Base-by-base conservation (phyloP, 2,329 filamentous ascomycete species). In the Aspergillus hiratsukae region DNA sequence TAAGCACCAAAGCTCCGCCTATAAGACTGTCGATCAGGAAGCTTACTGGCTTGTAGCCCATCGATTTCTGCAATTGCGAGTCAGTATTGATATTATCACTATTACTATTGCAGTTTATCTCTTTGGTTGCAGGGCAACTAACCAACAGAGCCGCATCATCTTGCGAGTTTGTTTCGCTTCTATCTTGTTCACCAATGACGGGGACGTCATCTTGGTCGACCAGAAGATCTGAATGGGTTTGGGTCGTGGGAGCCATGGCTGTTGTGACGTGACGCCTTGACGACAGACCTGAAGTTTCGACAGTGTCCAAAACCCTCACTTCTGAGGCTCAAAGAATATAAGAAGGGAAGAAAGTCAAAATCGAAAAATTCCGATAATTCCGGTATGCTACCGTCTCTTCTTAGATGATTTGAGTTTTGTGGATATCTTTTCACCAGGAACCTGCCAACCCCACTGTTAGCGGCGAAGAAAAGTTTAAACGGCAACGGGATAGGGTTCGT, bases 11-110 rank as follows among this genome's bases (percentile, higher is more conserved):
- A 65, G 58, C 64, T 31, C 9, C 29, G 31, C 21, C 49, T 48
- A 59, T 46, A 55, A 60, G 25, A 25, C 35, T 21, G 43, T 17
- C 40, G 40, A 48, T 23, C 21, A 10, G 19, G 56, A 31, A 66
- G 4, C 76, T 59, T 73, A 82, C 80, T 65, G 81, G 80, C 66
- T 82, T 81, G 59, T 83, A 83, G 50, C 80, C 80, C 66, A 82
- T 72, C n/a, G 75, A 76, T 69, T 76, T 75, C 76, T 77, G 63
- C 61, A 61, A 62, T 58, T 59, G 52, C 57, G 69, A 56, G 64
- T 65, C 53, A 66, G 53, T 31, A 51, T 43, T 49, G 21, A 27
- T 14, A 52, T 48, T 35, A 48, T 53, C 3, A 8, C 10, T 41
- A 51, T 14, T 14, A 17, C 17, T 37, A 11, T n/a, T 19, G 6